Evolutionary conservation across 2,329 filamentous ascomycete genomes (phyloP).

Genomic region (Cladosporium cucumerinum): DNA sequence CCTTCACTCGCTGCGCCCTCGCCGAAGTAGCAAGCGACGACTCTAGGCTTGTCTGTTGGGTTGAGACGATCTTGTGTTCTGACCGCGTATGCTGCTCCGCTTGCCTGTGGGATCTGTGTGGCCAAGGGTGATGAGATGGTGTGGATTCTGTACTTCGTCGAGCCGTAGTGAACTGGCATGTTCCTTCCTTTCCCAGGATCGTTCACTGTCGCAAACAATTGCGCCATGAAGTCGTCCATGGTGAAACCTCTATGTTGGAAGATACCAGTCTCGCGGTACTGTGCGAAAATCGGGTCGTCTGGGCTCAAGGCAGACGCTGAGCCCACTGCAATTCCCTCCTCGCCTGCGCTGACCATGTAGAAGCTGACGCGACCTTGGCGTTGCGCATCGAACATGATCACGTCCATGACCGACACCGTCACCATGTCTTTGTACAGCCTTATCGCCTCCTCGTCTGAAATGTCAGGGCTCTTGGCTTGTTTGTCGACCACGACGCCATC

Average conservation of each 20-base stretch:
- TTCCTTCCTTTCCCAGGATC: conserved; percentile 81
- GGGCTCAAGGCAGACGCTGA: conserved; percentile 77
- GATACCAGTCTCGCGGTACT: conserved; percentile 91
- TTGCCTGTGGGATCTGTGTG: conserved; percentile 84
- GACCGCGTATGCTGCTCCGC: conserved; percentile 81
- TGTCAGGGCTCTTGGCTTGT: conserved; percentile 61
- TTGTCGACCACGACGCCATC: conserved; percentile 80
- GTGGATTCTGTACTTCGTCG: conserved; percentile 78
- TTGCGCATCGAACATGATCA: conserved; percentile 98
- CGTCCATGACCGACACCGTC: conserved; percentile 78
- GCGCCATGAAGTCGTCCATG: conserved; percentile 87
- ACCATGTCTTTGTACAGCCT: conserved; percentile 64
- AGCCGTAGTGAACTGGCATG: conserved; percentile 97
- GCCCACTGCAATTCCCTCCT: conserved; percentile 90
- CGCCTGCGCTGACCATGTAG: conserved; percentile 93
- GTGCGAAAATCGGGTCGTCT: conserved; percentile 88
- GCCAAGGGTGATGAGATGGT: conserved; percentile 83
- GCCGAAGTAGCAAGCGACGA: conserved; percentile 83
- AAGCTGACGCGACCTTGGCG: conserved; percentile 90
- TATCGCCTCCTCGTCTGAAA: conserved; percentile 60
- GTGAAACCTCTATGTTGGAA: conserved; percentile 87
- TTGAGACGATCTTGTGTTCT: conserved; percentile 76
- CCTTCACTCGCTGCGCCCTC: conserved; percentile 88
- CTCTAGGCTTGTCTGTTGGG: conserved; percentile 62
- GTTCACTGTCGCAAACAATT: conserved; percentile 82